Conservation (phyloP, 257 asterid species). For the Cynanchum wilfordii region DNA sequence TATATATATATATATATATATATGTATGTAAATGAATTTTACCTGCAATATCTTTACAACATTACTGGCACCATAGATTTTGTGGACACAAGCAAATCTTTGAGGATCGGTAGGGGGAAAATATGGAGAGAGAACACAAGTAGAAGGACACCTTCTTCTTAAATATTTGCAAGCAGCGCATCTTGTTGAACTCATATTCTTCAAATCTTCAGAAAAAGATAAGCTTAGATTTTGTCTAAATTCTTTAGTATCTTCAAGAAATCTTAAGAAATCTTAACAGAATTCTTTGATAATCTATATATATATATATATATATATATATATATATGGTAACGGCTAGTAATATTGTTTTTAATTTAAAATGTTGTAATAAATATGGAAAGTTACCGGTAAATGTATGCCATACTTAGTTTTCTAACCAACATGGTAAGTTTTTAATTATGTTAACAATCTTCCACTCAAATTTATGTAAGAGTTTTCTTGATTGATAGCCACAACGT, state of each 20-base stretch:
- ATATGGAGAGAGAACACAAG: constrained; percentile 62
- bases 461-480: no score
- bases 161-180: constrained; percentile 81
- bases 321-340: constrained; percentile 11
- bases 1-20: no score
- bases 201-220: background rate
- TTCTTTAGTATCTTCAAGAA: constrained; percentile 1
- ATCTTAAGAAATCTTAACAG: background rate
- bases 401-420: background rate
- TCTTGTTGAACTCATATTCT: constrained; percentile 38
- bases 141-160: constrained; percentile 61
- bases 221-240: constrained; percentile 15
- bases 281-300: background rate
- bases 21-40: background rate
- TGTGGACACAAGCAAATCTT: constrained; percentile 55
- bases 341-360: background rate
- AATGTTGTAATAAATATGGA: background rate
- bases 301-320: background rate
- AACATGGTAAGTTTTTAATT: background rate
- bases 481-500: no score
- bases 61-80: constrained; percentile 70
- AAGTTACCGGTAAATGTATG: constrained; percentile 16
- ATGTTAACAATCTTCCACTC: background rate
- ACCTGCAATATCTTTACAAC: constrained; percentile 59
- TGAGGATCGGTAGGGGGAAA: constrained; percentile 63